Evolutionary conservation across 371 early-diverging fungal genomes (phyloP).

Genomic region (Rhizoclosmatium hyalinum): DNA sequence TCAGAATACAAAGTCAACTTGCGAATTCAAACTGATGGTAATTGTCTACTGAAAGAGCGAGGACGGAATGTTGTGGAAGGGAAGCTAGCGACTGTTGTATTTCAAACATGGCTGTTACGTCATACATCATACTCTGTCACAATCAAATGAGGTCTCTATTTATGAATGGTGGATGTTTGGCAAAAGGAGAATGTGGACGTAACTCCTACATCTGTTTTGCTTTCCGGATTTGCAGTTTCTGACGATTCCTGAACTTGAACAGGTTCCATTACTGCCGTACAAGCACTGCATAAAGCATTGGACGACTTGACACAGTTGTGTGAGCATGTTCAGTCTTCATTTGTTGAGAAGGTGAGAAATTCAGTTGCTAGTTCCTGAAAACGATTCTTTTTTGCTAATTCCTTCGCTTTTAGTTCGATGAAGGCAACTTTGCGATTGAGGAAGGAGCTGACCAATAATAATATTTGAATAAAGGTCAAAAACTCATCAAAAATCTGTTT

Average conservation of each 20-base stretch:
- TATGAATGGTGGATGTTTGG: no score
- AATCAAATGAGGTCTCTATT: no score
- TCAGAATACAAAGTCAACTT: conserved; percentile 93
- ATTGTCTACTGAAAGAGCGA: conserved; percentile 3
- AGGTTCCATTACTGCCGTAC: conserved; percentile 80
- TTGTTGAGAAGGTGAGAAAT: conserved; percentile 60
- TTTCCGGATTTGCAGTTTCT: no score
- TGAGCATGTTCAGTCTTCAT: conserved; percentile 67
- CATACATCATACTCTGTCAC: no score
- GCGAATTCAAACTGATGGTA: conserved; percentile 92
- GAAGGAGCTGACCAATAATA: conserved; percentile 2
- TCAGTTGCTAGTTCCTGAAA: background rate
- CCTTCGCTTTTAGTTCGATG: conserved; percentile 2
- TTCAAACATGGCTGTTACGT: no score
- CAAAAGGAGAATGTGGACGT: no score
- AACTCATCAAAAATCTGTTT: no score
- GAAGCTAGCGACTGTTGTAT: no score
- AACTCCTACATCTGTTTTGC: no score
- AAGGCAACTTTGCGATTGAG: background rate
- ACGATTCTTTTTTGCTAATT: background rate
- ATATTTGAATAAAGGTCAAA: no score
- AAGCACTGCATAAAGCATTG: conserved; percentile 86
- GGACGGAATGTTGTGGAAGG: no score
- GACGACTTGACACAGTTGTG: conserved; percentile 79
- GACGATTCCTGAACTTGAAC: conserved; percentile 1